phyloP scores from a whole-genome alignment of 2,329 filamentous ascomycete genomes.

The Xylariales sp. region DNA sequence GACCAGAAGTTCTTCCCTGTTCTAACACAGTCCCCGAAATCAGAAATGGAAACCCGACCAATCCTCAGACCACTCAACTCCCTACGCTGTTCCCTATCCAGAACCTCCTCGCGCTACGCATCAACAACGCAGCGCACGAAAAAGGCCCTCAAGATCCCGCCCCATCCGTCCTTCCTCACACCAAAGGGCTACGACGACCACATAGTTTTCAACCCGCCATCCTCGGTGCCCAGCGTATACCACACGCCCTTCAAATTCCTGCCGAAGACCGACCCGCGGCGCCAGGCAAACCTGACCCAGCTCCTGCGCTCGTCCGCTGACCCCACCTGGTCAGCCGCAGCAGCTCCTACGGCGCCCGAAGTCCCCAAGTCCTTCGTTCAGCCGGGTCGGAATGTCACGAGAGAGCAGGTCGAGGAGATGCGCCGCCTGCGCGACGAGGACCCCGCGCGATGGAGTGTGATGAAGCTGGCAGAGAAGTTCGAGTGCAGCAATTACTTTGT shows the following conservation, averaged over 20 bases:
- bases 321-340: too few relatives aligned
- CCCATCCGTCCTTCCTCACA: constrained; percentile 54
- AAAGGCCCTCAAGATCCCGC: constrained; percentile 53
- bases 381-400: constrained; percentile 45
- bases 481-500: constrained; percentile 53
- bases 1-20: neutral
- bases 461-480: constrained; percentile 48
- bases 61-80: constrained; percentile 7
- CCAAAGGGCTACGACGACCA: constrained; percentile 25
- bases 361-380: constrained; percentile 1
- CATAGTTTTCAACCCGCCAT: constrained; percentile 55
- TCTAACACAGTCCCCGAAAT: too few relatives aligned
- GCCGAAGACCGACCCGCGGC: constrained; percentile 50
- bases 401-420: constrained; percentile 56
- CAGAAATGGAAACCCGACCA: constrained; percentile 10
- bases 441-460: constrained; percentile 51
- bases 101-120: constrained; percentile 40
- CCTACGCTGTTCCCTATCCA: constrained; percentile 14
- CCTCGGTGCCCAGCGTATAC: constrained; percentile 50
- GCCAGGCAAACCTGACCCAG: constrained; percentile 41
- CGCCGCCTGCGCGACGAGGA: constrained; percentile 48
- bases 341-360: constrained; percentile 7
- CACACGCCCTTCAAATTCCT: constrained; percentile 66
- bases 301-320: constrained; percentile 33
- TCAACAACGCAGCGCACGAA: constrained; percentile 49